Base-by-base conservation (phyloP, 495 filamentous ascomycete species). In the Acidomyces sp. region DNA sequence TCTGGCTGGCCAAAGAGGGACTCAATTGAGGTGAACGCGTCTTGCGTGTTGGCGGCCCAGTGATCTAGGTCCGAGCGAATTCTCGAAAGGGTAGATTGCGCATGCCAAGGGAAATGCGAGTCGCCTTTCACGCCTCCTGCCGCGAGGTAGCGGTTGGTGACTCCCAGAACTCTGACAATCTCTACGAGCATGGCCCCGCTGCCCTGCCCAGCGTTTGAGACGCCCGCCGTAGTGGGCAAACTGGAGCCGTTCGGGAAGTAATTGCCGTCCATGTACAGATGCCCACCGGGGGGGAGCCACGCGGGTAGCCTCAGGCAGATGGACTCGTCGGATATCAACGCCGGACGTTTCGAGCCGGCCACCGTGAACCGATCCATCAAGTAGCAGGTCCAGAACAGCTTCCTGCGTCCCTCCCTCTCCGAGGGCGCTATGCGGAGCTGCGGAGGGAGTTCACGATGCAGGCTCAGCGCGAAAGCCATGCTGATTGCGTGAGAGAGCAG, bases 91-190 rank as follows among this genome's bases (percentile, higher is more conserved):
- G 78, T 86, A 6, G 82, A 87, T 17, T 83, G 67, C 3, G 82
- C 71, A 55, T 92, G 82, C 84, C 84, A 92, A 12, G 83, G 82
- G 49, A 88, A 88, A 52, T 87, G 82, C 0, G 81, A 84, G 53
- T 92, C 84, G 32, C 81, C 82, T 55, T 86, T 88, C 37, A 86
- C 82, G 18, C 84, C 84, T 4, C 84, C 84, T 10, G 81, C 78
- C 10, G 82, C 80, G 29, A 88, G 67, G 58, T 92, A 92, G 45
- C 77, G 74, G 45, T 85, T 85, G 0, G 83, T 85, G n/a, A 75
- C 74, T 15, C 83, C 82, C 6, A 92, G 64, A 20, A 88, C 82
- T 13, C 82, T 75, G 13, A 73, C 77, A 42, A 92, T 85, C 52
- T 86, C 82, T 49, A 87, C 83, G 30, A 92, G 66, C 63, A 87